Evolutionary conservation across 306 rosid species (phyloP), one percentile per base, ranked within the genome.

Genomic region (Hylodesmum podocarpum): DNA sequence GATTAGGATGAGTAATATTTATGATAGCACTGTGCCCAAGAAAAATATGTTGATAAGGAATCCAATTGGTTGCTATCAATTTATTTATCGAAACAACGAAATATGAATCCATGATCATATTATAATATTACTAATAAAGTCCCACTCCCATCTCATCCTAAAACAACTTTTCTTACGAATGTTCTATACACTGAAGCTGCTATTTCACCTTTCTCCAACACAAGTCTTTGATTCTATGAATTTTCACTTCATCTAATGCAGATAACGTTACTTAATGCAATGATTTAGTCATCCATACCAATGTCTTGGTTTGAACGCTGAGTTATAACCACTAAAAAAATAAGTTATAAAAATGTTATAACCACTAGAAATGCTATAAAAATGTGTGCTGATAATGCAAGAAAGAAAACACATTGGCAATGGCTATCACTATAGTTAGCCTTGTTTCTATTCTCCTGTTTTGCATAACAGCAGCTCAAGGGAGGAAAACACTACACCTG

Each of bases 401-500:
- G 7, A 1, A n/a, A 29, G 69, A 50, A 76, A 50, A 9, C 74
- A 58, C 10, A 18, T 24, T 36, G 19, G 9, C 57, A 59, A 86
- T 82, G 86, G 76, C 47, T 3, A 71, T 7, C 25, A 58, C 8
- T 43, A 2, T 43, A 22, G 18, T 50, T 16, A 14, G 13, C 80
- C 6, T 83, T 14, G 24, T 83, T 46, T 39, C 67, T 27, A 14
- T 73, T 44, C 12, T 76, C 70, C 28, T 82, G 28, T 21, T 77
- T 15, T 67, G 29, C 51, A 29, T 73, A 28, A 39, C 61, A 77
- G 33, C 28, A 25, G 70, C 59, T 40, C 37, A 72, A 40, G 84
- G 84, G 33, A 59, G 82, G 73, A 74, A 80, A 70, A 39, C 50
- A 62, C 70, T 76, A 8, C 11, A 78, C 46, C 8, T 65, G 10